These are phyloP conservation scores for Sisymbrium altissimum DNA, from an alignment of 345 rosid species.

Conservation along the genomic window DNA sequence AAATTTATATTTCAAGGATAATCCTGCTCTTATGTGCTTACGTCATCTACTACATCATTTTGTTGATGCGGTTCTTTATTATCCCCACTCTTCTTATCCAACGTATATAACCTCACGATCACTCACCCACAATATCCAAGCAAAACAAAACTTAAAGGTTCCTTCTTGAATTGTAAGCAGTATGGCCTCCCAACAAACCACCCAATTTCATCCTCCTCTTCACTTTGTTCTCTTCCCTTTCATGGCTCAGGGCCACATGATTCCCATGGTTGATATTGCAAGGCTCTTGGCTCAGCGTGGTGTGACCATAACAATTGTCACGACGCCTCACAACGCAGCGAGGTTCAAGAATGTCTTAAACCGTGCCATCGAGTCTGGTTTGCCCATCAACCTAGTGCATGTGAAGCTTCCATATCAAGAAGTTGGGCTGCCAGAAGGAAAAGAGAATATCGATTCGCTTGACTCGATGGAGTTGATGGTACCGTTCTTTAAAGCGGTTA, in stretches of 20 bases:
- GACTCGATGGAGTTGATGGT: background rate
- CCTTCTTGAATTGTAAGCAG: background rate
- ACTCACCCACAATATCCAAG: background rate
- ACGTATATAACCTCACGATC: conserved; percentile 1
- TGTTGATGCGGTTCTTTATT: background rate
- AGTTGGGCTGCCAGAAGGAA: conserved; percentile 38
- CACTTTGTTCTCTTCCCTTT: conserved; percentile 22
- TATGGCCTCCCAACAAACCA: background rate
- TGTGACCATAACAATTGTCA: conserved; percentile 43
- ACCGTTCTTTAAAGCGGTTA: conserved; percentile 25
- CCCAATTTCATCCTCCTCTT: background rate
- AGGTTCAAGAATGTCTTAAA: conserved; percentile 16
- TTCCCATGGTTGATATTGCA: conserved; percentile 51
- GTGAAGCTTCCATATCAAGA: conserved; percentile 30
- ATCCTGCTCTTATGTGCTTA: background rate
- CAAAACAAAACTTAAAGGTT: background rate
- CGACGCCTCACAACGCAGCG: conserved; percentile 35
- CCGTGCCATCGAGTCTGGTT: conserved; percentile 24
- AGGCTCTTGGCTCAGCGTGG: conserved; percentile 45
- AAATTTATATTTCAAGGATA: too few relatives aligned
- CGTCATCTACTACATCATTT: background rate
- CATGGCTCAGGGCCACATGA: conserved; percentile 26
- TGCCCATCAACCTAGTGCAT: conserved; percentile 21
- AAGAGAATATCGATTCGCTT: conserved; percentile 33
- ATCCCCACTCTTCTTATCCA: background rate